Base-by-base conservation (phyloP, 768 basidiomycete genomes). In the Phylloporus sp. region DNA sequence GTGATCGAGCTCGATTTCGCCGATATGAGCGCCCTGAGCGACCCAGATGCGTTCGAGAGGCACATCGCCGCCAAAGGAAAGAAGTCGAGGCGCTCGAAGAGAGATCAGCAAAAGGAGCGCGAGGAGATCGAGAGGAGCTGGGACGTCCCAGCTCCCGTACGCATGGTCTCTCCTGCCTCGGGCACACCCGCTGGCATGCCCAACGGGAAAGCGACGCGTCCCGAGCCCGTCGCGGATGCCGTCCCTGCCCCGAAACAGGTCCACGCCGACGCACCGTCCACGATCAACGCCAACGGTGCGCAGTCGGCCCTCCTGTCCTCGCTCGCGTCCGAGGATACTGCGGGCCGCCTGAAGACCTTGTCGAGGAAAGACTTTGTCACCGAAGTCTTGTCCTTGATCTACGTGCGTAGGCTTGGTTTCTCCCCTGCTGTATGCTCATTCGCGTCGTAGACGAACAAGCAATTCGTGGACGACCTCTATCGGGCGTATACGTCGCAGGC, bases 1-100 rank as follows among this genome's bases (percentile, higher is more conserved):
- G 78, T 89, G 21, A 75, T 88, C 9, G 86, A 88, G 62, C 78
- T 89, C 41, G 83, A 85, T 60, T 89, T 86, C 56, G 74, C 74
- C 6, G 86, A 88, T 45, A 88, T 77, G 34, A 81, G 83, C 47
- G 80, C 82, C 18, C 62, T 89, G 57, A 86, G 84, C 59, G 81
- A 88, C 53, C 78, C 79, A 3, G 75, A 74, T 38, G 74, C 76
- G 9, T 86, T 84, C 55, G 56, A 72, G 65, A 48, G 50, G 66
- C 48, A 58, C 15, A 41, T 46, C 33, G 50, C 55, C 51, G 50
- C 55, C 51, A 66, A 64, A 18, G 53, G 55, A 18, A 62, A 54
- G 51, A 60, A 56, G 46, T 14, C 53, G 17, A 61, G 46, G 39
- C 57, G 52, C 20, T 53, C 50, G 14, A 71, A 58, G 62, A 71